phyloP scores from a whole-genome alignment of 2,329 filamentous ascomycete genomes.

The Aspergillus sp. region DNA sequence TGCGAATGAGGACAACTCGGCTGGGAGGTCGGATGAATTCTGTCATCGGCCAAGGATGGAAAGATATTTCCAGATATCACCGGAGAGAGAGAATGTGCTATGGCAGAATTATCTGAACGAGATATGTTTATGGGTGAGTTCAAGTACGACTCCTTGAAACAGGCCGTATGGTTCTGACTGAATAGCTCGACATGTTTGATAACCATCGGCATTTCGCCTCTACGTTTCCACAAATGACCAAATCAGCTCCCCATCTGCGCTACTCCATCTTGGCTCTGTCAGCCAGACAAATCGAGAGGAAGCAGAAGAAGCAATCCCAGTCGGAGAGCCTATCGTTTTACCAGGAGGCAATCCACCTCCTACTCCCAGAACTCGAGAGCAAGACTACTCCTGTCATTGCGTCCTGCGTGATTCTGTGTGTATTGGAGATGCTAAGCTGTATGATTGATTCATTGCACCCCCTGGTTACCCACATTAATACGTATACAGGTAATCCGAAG shows the following conservation, averaged over 20 bases:
- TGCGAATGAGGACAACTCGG: conserved; percentile 4
- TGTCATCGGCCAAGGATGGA: conserved; percentile 9
- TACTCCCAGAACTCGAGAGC: conserved; percentile 39
- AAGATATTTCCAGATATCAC: conserved; percentile 17
- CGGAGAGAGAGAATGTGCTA: conserved; percentile 12
- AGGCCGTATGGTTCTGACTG: not conserved
- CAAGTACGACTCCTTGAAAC: not conserved
- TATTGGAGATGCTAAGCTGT: conserved; percentile 45
- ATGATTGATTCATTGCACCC: no score
- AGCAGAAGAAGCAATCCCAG: conserved; percentile 29
- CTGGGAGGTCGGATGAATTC: conserved; percentile 3
- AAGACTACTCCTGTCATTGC: conserved; percentile 43
- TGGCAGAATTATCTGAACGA: conserved; percentile 25
- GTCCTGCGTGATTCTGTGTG: conserved; percentile 45
- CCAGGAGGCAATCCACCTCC: conserved; percentile 42
- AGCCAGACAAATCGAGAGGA: conserved; percentile 43
- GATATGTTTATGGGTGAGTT: conserved; percentile 20
- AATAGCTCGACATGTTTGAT: conserved; percentile 46
- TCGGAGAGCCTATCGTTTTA: conserved; percentile 42
- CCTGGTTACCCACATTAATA: no score
- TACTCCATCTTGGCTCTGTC: conserved; percentile 45
- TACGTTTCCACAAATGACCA: conserved; percentile 40
- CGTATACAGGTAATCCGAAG: conserved; percentile 26
- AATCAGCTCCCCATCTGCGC: conserved; percentile 35
- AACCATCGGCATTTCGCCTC: conserved; percentile 40